phyloP scores from a whole-genome alignment of 352 stramenopile species.

The Pythium utonaiense region DNA sequence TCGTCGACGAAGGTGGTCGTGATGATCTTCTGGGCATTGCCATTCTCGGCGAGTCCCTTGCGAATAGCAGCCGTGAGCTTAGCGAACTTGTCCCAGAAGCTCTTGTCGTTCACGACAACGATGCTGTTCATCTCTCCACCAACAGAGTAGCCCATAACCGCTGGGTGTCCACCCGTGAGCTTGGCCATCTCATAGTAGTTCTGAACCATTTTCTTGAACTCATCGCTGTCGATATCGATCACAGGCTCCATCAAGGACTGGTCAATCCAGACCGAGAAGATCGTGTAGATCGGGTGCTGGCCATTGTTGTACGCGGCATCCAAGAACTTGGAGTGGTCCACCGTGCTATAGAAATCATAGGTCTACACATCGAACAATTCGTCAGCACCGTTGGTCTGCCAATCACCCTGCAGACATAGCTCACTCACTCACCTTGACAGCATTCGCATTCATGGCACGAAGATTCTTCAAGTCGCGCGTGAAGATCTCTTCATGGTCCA shows the following conservation, averaged over 20 bases:
- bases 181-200: slow-evolving; percentile 67
- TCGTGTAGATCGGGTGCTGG: slow-evolving; percentile 50
- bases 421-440: slow-evolving; percentile 52
- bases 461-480: slow-evolving; percentile 60
- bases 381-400: not conserved
- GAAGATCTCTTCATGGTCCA: slow-evolving; percentile 51
- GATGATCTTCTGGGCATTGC: slow-evolving; percentile 62
- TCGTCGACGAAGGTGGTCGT: slow-evolving; percentile 78
- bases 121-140: slow-evolving; percentile 76
- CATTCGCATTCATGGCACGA: slow-evolving; percentile 70
- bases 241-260: slow-evolving; percentile 43
- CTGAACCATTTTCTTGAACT: slow-evolving; percentile 45
- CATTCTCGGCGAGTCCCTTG: slow-evolving; percentile 38
- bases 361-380: slow-evolving; percentile 27
- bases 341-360: slow-evolving; percentile 56
- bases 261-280: slow-evolving; percentile 78
- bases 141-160: slow-evolving; percentile 69
- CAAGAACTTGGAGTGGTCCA: slow-evolving; percentile 50
- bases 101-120: slow-evolving; percentile 40
- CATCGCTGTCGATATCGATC: slow-evolving; percentile 21
- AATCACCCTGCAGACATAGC: no score
- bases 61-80: slow-evolving; percentile 48
- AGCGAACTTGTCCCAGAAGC: slow-evolving; percentile 66
- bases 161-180: slow-evolving; percentile 42
- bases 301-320: slow-evolving; percentile 62